phyloP scores from a whole-genome alignment of 192 early-diverging fungal genomes.

The Coemansia pectinata region DNA sequence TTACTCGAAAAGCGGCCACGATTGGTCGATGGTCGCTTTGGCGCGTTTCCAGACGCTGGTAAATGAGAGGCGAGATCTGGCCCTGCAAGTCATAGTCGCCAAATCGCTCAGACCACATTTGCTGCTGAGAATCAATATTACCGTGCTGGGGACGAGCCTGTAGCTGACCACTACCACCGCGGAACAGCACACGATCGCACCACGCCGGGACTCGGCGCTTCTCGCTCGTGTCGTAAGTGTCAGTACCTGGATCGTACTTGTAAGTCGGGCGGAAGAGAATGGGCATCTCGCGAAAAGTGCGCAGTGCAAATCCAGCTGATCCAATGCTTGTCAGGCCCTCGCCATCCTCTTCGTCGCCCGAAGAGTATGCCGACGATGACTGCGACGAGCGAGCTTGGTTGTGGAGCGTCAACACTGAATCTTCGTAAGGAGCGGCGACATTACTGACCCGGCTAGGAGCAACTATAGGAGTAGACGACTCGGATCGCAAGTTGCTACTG shows the following conservation, averaged over 20 bases:
- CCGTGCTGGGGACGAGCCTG: background rate
- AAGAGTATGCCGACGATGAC: constrained; percentile 22
- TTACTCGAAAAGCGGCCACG: constrained; percentile 64
- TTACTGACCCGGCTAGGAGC: constrained; percentile 3
- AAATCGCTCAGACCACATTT: background rate
- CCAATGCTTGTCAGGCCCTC: constrained; percentile 15
- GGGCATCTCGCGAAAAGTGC: constrained; percentile 73
- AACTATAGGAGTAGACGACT: constrained; percentile 9
- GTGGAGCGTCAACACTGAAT: constrained; percentile 5
- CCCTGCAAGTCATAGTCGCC: constrained; percentile 29
- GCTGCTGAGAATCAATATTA: constrained; percentile 5
- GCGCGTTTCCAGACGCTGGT: constrained; percentile 67
- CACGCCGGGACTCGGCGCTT: constrained; percentile 93
- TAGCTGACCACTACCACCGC: constrained; percentile 34
- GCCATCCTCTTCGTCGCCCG: constrained; percentile 26
- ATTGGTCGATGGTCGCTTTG: constrained; percentile 90
- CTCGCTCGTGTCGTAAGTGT: constrained; percentile 87
- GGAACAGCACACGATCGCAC: constrained; percentile 90
- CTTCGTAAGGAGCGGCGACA: background rate
- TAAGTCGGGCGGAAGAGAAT: constrained; percentile 92
- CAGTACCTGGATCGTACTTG: constrained; percentile 90
- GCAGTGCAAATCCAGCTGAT: constrained; percentile 75
- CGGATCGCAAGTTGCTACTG: constrained; percentile 10
- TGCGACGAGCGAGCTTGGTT: constrained; percentile 38
- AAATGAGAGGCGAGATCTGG: constrained; percentile 49